Evolutionary conservation across 441 rosid species (phyloP), one percentile per base, ranked within the genome.

Genomic region (Erodium chrysanthum): DNA sequence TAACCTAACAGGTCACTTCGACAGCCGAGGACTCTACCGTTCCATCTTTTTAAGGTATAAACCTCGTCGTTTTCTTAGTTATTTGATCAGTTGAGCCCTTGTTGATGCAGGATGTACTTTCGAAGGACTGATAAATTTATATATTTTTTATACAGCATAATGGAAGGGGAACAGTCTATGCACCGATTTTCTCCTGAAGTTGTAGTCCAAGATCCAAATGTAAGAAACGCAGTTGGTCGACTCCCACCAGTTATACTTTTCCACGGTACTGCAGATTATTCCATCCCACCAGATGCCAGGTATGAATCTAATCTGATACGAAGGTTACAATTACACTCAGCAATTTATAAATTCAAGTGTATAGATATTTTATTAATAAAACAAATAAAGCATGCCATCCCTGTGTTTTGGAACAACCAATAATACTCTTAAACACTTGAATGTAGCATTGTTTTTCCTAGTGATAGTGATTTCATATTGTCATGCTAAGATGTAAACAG

Each of bases 261-360:
- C 73, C 98, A 93, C 65, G 98, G 98, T 35, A 91, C 93, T 67
- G 95, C 78, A 68, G 97, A 93, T 83, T 89, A 88, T 80, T 91
- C 98, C 9, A 93, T 93, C 73, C 98, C 97, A 61, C 74, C 85
- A 27, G 92, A 91, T 72, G 82, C 93, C 72, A 93, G 98, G 98
- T 93, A 68, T 76, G 81, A 35, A 64, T 75, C 76, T 78, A 40
- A 59, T 71, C 46, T 18, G 8, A 2, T 17, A 20, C 27, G 17
- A 54, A 58, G 60, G 50, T 9, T 42, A 21, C 25, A n/a, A 48
- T 12, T 25, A 10, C 35, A 25, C n/a, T 18, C 5, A 2, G 7
- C 62, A 1, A 56, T 56, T 18, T 56, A 11, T 56, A 22, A 6
- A 56, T 56, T 4, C 7, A 56, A 22, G 12, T 56, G 62, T 15